Conservation (phyloP, 106 monocot species). For the Posidonia australis region DNA sequence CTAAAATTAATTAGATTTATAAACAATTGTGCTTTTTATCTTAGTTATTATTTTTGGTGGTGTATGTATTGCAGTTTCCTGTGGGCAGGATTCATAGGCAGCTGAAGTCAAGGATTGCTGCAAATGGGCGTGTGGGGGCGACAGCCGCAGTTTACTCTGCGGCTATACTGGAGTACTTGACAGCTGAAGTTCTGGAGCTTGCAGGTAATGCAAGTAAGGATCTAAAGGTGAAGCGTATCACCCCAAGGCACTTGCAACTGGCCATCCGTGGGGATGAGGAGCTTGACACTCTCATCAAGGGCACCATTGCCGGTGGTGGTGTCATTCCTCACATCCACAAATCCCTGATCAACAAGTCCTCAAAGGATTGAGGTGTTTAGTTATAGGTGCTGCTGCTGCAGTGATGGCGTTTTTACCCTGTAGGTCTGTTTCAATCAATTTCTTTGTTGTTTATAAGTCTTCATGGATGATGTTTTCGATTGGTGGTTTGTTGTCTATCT, state of each 20-base stretch:
- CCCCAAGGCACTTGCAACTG: slow-evolving; percentile 14
- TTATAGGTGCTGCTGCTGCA: background rate
- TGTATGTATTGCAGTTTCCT: slow-evolving; percentile 2
- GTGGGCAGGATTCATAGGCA: slow-evolving; percentile 19
- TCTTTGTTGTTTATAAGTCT: too few species aligned
- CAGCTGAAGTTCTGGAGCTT: slow-evolving; percentile 17
- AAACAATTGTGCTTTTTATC: background rate
- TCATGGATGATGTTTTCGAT: too few species aligned
- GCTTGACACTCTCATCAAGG: slow-evolving; percentile 20
- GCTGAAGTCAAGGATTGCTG: slow-evolving; percentile 13
- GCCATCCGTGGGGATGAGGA: slow-evolving; percentile 17
- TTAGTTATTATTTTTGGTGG: background rate
- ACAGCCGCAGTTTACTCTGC: slow-evolving; percentile 17
- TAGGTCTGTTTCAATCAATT: too few species aligned
- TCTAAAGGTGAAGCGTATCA: slow-evolving; percentile 19
- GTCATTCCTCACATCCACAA: slow-evolving; percentile 8
- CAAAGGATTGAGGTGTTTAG: background rate
- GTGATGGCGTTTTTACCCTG: background rate
- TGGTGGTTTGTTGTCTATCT: too few species aligned
- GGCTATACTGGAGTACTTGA: slow-evolving; percentile 16
- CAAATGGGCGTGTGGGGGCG: slow-evolving; percentile 17
- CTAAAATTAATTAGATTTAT: background rate
- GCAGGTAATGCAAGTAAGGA: slow-evolving; percentile 17
- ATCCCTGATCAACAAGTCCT: slow-evolving; percentile 3
- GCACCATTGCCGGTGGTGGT: slow-evolving; percentile 11